These are phyloP conservation scores for Artemisia tridentata DNA, from an alignment of 129 eudicot genomes.

Conservation along the genomic window DNA sequence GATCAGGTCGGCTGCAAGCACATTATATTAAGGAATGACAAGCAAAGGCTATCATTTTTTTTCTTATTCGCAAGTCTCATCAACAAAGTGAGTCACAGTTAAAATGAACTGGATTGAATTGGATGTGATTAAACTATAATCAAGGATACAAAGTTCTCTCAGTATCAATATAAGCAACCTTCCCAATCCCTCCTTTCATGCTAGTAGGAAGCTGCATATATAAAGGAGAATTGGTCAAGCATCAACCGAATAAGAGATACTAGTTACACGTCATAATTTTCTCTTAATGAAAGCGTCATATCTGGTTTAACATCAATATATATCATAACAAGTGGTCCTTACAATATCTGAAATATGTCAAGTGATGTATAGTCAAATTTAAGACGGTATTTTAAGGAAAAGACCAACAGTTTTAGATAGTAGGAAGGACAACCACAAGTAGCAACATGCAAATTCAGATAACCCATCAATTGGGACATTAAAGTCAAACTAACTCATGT, in stretches of 20 bases:
- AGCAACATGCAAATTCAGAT: neutral
- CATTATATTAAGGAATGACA: slow-evolving; percentile 40
- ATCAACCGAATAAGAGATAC: neutral
- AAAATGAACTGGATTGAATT: neutral
- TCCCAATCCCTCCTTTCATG: slow-evolving; percentile 96
- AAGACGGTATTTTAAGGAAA: neutral
- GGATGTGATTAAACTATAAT: neutral
- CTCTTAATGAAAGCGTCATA: neutral
- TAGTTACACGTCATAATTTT: neutral
- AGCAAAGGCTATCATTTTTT: neutral
- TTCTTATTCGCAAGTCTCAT: neutral
- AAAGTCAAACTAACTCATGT: neutral
- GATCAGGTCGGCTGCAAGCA: slow-evolving; percentile 83
- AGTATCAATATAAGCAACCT: slow-evolving; percentile 96
- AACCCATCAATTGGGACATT: neutral
- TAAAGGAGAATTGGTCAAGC: neutral
- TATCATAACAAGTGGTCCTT: neutral
- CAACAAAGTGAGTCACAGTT: neutral
- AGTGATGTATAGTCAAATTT: neutral
- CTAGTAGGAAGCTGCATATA: slow-evolving; percentile 80
- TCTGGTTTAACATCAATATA: neutral
- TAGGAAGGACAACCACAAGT: neutral
- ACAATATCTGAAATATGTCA: no score
- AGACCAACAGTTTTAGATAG: neutral
- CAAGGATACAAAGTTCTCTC: slow-evolving; percentile 99